Conservation (phyloP, 306 rosid genomes). For the Ceratonia siliqua region DNA sequence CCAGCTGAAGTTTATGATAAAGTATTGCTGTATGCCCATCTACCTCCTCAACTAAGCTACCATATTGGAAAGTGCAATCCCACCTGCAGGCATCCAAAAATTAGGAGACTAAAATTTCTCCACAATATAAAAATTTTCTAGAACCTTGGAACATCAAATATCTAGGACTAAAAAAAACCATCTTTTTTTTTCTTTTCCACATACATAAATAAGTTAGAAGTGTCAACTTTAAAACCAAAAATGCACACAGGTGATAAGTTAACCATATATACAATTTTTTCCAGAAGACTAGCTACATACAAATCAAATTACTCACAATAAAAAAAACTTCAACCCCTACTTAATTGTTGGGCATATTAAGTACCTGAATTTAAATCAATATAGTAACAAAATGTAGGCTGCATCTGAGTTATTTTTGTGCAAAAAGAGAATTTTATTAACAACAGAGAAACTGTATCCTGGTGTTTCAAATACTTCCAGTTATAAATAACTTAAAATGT, state of each 20-base stretch:
- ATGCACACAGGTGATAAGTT: neutral
- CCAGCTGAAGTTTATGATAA: conserved; percentile 93
- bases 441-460: neutral
- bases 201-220: neutral
- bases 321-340: neutral
- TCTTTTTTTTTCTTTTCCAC: neutral
- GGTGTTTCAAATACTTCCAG: neutral
- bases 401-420: neutral
- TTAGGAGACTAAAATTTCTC: conserved; percentile 15
- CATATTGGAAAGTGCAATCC: conserved; percentile 92
- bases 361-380: neutral
- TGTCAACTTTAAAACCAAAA: conserved; percentile 10
- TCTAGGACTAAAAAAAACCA: neutral
- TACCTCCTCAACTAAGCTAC: conserved; percentile 98
- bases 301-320: neutral
- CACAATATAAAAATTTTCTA: neutral
- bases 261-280: neutral
- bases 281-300: neutral
- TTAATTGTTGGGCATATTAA: neutral
- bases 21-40: conserved; percentile 98
- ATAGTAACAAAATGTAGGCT: no score
- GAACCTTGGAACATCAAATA: neutral
- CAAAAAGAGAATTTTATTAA: neutral
- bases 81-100: conserved; percentile 64
- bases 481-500: neutral